Percentiles rank a stretch among this genome's conserved stretches.
phyloP scores from a whole-genome alignment of 2,329 filamentous ascomycete genomes.

The Nannizziopsis arthrosporioides region DNA sequence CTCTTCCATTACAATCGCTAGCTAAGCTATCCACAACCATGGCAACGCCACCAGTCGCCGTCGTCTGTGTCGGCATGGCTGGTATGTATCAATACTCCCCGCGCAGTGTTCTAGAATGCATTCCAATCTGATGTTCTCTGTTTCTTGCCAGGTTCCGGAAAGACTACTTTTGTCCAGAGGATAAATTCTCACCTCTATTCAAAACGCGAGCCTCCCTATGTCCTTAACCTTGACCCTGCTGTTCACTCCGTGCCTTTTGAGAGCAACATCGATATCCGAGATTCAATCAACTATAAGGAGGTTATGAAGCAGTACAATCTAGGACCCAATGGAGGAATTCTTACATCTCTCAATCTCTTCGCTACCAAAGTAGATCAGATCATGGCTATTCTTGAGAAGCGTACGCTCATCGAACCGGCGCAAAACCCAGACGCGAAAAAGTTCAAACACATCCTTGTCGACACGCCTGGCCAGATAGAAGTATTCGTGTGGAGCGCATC shows the following conservation, averaged over 20 bases:
- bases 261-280: conserved; percentile 95
- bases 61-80: conserved; percentile 96
- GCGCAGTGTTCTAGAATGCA: not conserved
- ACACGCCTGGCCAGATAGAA: conserved; percentile 96
- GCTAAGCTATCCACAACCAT: conserved; percentile 25
- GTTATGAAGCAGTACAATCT: conserved; percentile 99
- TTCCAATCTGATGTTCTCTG: conserved; percentile 4
- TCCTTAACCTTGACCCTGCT: conserved; percentile 93
- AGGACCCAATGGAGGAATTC: conserved; percentile 89
- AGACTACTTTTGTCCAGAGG: conserved; percentile 99
- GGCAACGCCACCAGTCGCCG: conserved; percentile 53
- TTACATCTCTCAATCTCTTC: conserved; percentile 92
- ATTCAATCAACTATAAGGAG: conserved; percentile 98
- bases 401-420: conserved; percentile 49
- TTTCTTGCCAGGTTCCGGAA: conserved; percentile 60
- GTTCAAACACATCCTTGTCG: conserved; percentile 76
- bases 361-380: conserved; percentile 98
- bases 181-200: conserved; percentile 87
- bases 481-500: conserved; percentile 98
- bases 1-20: not conserved
- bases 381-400: conserved; percentile 77
- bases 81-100: conserved; percentile 40
- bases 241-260: conserved; percentile 90
- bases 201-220: conserved; percentile 72
- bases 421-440: conserved; percentile 43